Evolutionary conservation across 2,329 filamentous ascomycete genomes (phyloP).

Genomic region (Colletotrichum gigasporum): DNA sequence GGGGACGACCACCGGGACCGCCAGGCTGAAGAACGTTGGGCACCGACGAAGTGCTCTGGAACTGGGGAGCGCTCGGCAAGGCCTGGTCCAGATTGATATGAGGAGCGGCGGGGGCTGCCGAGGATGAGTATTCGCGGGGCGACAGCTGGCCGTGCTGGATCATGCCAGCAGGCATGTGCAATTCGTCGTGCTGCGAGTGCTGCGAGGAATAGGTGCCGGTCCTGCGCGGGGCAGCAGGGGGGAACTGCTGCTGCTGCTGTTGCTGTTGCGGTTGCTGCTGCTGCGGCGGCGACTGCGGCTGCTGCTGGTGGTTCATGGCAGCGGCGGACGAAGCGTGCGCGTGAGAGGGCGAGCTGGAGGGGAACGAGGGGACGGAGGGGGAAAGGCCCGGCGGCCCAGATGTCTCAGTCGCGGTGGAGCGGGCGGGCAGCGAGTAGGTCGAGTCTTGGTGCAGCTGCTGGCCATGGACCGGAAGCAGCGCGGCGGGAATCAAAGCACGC

Average conservation of each 20-base stretch:
- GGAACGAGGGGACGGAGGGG: slow-evolving; percentile 22
- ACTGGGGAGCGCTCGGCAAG: slow-evolving; percentile 49
- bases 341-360: slow-evolving; percentile 3
- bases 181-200: slow-evolving; percentile 60
- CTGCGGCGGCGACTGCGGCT: slow-evolving; percentile 1
- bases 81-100: slow-evolving; percentile 62
- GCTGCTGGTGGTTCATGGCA: slow-evolving; percentile 33
- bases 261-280: slow-evolving; percentile 39
- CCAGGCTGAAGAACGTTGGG: slow-evolving; percentile 69
- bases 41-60: slow-evolving; percentile 53
- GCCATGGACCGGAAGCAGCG: slow-evolving; percentile 30
- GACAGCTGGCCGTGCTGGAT: slow-evolving; percentile 54
- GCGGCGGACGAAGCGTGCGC: slow-evolving; percentile 1
- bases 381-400: slow-evolving; percentile 27
- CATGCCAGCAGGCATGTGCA: slow-evolving; percentile 61
- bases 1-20: slow-evolving; percentile 41
- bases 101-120: slow-evolving; percentile 46
- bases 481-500: slow-evolving; percentile 25
- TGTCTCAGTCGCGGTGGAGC: slow-evolving; percentile 30
- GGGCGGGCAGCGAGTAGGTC: slow-evolving; percentile 16
- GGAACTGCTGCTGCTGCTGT: slow-evolving; percentile 47
- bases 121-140: slow-evolving; percentile 55
- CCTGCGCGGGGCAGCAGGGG: slow-evolving; percentile 45
- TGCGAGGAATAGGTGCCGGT: slow-evolving; percentile 49
- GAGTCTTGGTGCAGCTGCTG: slow-evolving; percentile 23